Evolutionary conservation across 805 yeast genomes (phyloP), one percentile per base, ranked within the genome.

Genomic region (Groenewaldozyma salmanticensis): DNA sequence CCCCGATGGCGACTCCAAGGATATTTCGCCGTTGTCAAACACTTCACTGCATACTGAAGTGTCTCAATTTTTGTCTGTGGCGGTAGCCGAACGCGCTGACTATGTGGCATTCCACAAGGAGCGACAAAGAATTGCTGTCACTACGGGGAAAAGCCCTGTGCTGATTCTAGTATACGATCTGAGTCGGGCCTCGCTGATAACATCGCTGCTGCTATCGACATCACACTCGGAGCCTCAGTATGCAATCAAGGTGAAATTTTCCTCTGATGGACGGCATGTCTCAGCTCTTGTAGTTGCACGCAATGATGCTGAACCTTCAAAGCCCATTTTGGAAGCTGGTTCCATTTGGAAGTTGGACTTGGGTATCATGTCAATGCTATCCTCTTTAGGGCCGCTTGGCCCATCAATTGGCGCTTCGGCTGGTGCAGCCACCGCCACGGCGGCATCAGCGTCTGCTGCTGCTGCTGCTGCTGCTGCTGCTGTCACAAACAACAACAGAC

Each of bases 81-180:
- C 46, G 16, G 38, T 48, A 42, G 19, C 35, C 4, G 15, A 16
- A 20, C 48, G 38, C 33, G 50, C 54, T 9, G 47, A 44, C 15
- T 34, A 38, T n/a, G 37, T 49, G 20, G 40, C 52, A 6, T 52
- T 52, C 40, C 51, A 51, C 40, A 50, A 49, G 40, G 43, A 38
- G 6, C 52, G 47, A 27, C 55, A 52, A 36, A 27, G 50, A 13
- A 44, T 52, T 6, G 55, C 54, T 13, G 36, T 50, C 6, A 35
- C 40, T 13, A 31, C 37, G 9, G 29, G n/a, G 7, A 4, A 6
- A 13, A 35, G 40, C 7, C 27, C 37, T 19, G 29, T 35, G 6
- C 15, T 45, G 27, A 53, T 50, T 4, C 24, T 45, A 18, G 53
- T 49, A 27, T 51, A 47, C 37, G 53, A 51, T 35, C 35, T 51